Evolutionary conservation across 371 early-diverging fungal genomes (phyloP).

Genomic region (Mucor lusitanicus): DNA sequence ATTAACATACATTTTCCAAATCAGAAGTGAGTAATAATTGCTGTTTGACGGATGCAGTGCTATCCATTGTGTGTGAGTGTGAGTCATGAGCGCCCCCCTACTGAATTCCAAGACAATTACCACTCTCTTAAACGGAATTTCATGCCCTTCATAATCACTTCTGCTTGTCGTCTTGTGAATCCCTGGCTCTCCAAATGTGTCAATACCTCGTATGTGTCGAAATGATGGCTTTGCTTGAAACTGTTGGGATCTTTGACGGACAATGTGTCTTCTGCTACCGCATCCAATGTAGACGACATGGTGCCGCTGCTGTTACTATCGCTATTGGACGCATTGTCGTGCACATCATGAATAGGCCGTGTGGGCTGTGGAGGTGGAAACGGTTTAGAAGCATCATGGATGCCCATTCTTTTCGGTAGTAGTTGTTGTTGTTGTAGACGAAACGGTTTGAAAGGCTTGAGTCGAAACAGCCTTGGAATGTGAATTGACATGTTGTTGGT

Average conservation of each 20-base stretch:
- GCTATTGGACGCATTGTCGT: not conserved
- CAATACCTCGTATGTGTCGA: conserved; percentile 72
- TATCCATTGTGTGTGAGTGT: not conserved
- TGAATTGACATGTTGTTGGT: not conserved
- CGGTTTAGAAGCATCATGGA: conserved; percentile 33
- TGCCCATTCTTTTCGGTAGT: not conserved
- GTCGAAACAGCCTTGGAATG: not conserved
- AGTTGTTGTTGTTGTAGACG: not conserved
- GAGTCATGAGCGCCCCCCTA: not conserved
- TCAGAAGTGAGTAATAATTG: conserved; percentile 45
- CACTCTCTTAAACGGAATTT: conserved; percentile 59
- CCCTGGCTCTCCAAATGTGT: conserved; percentile 60
- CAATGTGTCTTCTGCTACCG: conserved; percentile 12
- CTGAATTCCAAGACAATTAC: conserved; percentile 5
- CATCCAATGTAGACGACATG: conserved; percentile 21
- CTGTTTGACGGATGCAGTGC: conserved; percentile 26
- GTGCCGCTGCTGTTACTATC: conserved; percentile 20
- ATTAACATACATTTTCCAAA: conserved; percentile 45
- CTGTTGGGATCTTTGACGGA: not conserved
- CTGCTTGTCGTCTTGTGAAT: conserved; percentile 68
- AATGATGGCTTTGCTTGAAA: conserved; percentile 43
- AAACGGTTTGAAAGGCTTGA: not conserved
- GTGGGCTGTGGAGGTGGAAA: conserved; percentile 47
- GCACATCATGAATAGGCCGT: conserved; percentile 28
- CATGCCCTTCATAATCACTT: conserved; percentile 69